Evolutionary conservation across 176 grass and related monocot species (phyloP).

Genomic region (Echinochloa phyllopogon): DNA sequence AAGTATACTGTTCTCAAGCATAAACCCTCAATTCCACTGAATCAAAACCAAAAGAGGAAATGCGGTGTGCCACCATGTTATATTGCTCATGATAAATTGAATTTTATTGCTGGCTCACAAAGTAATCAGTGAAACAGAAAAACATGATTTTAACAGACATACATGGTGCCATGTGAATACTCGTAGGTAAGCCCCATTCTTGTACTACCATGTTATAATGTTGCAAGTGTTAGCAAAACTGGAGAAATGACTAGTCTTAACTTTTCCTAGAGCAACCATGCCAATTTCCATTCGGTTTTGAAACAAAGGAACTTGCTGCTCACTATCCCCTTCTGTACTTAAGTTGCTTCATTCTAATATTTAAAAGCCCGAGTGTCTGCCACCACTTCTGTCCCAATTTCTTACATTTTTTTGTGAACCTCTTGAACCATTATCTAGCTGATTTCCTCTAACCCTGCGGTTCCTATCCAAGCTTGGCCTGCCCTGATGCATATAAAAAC

Average conservation of each 20-base stretch:
- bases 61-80: not conserved
- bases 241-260: not conserved
- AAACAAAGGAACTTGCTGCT: constrained; percentile 15
- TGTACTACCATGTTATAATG: not conserved
- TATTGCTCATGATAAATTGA: not conserved
- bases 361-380: constrained; percentile 30
- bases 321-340: not conserved
- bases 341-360: constrained; percentile 36
- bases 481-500: constrained; percentile 23
- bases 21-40: not conserved
- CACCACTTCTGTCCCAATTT: constrained; percentile 36
- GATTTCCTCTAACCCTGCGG: constrained; percentile 31
- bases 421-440: constrained; percentile 52
- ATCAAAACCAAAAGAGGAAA: not conserved
- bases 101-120: constrained; percentile 6
- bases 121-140: constrained; percentile 4
- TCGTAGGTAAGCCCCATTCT: not conserved
- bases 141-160: constrained; percentile 20
- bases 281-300: not conserved
- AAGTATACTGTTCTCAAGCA: not conserved
- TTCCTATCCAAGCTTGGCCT: constrained; percentile 19
- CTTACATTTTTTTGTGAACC: constrained; percentile 46
- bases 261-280: constrained; percentile 9
- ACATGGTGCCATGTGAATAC: not conserved
- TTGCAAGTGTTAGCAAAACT: not conserved